Evolutionary conservation across 176 grass and related monocot genomes (phyloP).

Genomic region (Oryza meridionalis): DNA sequence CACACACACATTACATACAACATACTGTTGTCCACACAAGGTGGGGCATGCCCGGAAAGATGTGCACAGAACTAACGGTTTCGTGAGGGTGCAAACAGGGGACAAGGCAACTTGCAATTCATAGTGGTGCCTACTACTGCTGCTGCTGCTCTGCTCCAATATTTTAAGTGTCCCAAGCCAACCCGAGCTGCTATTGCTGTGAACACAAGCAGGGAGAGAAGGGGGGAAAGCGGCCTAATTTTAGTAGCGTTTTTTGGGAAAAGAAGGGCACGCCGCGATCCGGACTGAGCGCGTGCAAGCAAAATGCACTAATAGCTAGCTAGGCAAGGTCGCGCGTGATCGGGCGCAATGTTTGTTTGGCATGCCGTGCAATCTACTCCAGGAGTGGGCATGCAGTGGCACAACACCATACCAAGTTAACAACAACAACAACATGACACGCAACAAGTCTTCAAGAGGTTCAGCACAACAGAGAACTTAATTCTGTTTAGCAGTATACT

Average conservation of each 20-base stretch:
- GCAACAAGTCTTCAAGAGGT: not conserved
- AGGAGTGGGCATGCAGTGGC: slow-evolving; percentile 6
- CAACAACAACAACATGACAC: not conserved
- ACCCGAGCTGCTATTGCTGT: too few species aligned
- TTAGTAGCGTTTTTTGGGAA: not conserved
- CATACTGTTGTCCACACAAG: not conserved
- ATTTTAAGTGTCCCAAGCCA: not conserved
- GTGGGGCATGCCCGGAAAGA: slow-evolving; percentile 17
- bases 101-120: not conserved
- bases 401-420: not conserved
- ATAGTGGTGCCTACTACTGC: not conserved
- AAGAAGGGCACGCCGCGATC: slow-evolving; percentile 10
- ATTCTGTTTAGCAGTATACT: not conserved
- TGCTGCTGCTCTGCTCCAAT: not conserved
- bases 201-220: not conserved
- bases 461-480: not conserved
- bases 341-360: not conserved
- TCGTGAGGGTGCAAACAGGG: slow-evolving; percentile 8
- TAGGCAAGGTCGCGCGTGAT: slow-evolving; percentile 2
- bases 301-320: not conserved
- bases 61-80: slow-evolving; percentile 35
- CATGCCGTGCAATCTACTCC: slow-evolving; percentile 23
- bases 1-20: not conserved
- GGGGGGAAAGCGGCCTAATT: not conserved
- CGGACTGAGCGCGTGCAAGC: slow-evolving; percentile 8